These are phyloP conservation scores for Poronia punctata DNA, from an alignment of 495 filamentous ascomycete species.

Conservation along the genomic window DNA sequence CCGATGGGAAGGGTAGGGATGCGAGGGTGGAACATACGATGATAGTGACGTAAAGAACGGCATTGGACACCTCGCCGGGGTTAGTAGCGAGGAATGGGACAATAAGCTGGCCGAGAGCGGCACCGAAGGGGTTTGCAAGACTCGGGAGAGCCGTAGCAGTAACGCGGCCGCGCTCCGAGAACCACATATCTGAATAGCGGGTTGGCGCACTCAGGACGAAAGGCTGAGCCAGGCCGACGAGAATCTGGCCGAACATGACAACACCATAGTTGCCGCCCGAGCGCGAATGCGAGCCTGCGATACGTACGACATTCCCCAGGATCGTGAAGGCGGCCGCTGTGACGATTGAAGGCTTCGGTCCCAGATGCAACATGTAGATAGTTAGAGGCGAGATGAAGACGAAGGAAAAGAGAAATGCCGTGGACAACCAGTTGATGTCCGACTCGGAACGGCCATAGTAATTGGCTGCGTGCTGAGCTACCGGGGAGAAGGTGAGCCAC, in stretches of 20 bases:
- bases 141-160: conserved; percentile 81
- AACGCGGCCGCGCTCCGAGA: conserved; percentile 74
- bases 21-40: conserved; percentile 51
- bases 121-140: conserved; percentile 82
- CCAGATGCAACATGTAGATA: conserved; percentile 72
- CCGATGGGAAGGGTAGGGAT: conserved; percentile 4
- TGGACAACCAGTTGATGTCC: conserved; percentile 88
- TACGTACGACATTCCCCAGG: conserved; percentile 88
- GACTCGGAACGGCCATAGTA: conserved; percentile 72
- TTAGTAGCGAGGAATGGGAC: conserved; percentile 65
- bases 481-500: conserved; percentile 92
- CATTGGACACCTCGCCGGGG: conserved; percentile 59
- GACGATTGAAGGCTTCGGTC: conserved; percentile 73
- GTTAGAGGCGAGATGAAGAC: conserved; percentile 62
- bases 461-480: conserved; percentile 64
- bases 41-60: conserved; percentile 81
- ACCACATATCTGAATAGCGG: conserved; percentile 91
- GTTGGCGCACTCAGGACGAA: conserved; percentile 89
- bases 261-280: conserved; percentile 57
- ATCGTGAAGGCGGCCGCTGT: conserved; percentile 64
- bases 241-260: conserved; percentile 91
- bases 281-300: conserved; percentile 59
- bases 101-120: conserved; percentile 79
- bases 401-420: conserved; percentile 79
- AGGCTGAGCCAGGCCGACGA: conserved; percentile 83